phyloP scores from a whole-genome alignment of 352 stramenopile species.

The Peronospora farinosa region DNA sequence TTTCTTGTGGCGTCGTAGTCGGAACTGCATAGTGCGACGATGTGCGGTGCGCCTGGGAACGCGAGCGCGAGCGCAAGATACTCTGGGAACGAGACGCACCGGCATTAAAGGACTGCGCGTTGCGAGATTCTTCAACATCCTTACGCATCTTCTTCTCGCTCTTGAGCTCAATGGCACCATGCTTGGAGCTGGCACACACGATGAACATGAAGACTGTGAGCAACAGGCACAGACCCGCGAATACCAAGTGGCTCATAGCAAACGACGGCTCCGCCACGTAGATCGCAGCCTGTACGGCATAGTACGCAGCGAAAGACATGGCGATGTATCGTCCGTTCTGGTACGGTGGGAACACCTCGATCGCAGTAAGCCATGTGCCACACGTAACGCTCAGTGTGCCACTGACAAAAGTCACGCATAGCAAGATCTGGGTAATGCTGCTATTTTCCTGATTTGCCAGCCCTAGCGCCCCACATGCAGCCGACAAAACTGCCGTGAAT shows the following conservation, averaged over 20 bases:
- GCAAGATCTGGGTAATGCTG: slow-evolving; percentile 52
- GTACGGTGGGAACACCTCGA: slow-evolving; percentile 83
- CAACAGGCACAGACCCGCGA: slow-evolving; percentile 56
- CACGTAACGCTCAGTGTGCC: slow-evolving; percentile 65
- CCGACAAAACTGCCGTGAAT: slow-evolving; percentile 50
- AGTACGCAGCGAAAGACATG: slow-evolving; percentile 73
- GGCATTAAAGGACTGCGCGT: slow-evolving; percentile 42
- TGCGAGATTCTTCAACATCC: slow-evolving; percentile 39
- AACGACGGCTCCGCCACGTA: slow-evolving; percentile 67
- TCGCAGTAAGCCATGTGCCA: slow-evolving; percentile 73
- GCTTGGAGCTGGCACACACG: slow-evolving; percentile 72
- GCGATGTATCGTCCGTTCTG: slow-evolving; percentile 59
- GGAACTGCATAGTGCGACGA: slow-evolving; percentile 47
- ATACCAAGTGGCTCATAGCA: slow-evolving; percentile 64
- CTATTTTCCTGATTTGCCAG: slow-evolving; percentile 39
- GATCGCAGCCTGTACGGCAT: slow-evolving; percentile 59
- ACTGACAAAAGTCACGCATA: slow-evolving; percentile 70
- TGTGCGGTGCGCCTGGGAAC: slow-evolving; percentile 41
- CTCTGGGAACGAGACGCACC: slow-evolving; percentile 71
- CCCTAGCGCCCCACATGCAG: slow-evolving; percentile 52
- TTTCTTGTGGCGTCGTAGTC: slow-evolving; percentile 45
- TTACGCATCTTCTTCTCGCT: slow-evolving; percentile 74
- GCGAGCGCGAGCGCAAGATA: slow-evolving; percentile 72
- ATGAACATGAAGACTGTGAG: slow-evolving; percentile 75
- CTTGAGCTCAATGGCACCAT: slow-evolving; percentile 82